These are phyloP conservation scores for Phytophthora ohioensis DNA, from an alignment of 352 stramenopile genomes.

Conservation along the genomic window DNA sequence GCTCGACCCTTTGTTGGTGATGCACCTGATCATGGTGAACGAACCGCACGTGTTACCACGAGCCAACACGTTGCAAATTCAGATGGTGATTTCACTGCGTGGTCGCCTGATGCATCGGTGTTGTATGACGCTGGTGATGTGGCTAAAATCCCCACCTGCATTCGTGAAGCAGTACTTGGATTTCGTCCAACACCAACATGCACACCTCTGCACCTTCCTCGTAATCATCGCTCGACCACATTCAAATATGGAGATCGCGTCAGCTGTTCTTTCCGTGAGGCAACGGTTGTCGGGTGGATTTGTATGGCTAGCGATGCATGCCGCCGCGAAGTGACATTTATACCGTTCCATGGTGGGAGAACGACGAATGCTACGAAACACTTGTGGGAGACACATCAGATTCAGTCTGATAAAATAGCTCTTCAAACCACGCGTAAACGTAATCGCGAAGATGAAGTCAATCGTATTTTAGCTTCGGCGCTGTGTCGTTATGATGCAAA, in stretches of 20 bases:
- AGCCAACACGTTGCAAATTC: not conserved
- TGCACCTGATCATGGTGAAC: not conserved
- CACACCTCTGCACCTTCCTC: not conserved
- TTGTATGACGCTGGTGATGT: constrained; percentile 3
- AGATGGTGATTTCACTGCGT: not conserved
- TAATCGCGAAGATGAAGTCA: not conserved
- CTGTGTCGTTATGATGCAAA: not conserved
- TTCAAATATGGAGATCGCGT: constrained; percentile 10
- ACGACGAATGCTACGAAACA: constrained; percentile 11
- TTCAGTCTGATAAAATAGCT: constrained; percentile 4
- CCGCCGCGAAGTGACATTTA: not conserved
- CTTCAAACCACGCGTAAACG: constrained; percentile 6
- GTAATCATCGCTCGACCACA: constrained; percentile 3
- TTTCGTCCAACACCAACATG: constrained; percentile 3
- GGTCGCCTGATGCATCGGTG: not conserved
- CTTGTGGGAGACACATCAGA: not conserved
- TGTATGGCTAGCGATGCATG: constrained; percentile 10
- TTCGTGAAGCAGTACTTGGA: not conserved
- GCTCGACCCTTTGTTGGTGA: not conserved
- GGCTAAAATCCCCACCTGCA: not conserved
- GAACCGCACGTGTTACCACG: not conserved
- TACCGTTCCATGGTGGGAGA: constrained; percentile 6
- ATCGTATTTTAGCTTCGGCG: not conserved
- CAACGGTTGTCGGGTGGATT: not conserved
- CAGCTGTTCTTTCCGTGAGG: not conserved